Percentiles rank a stretch among this genome's conserved stretches.
Conservation (phyloP, 1,139 yeast genomes). For the Suhomyces choctaworum region DNA sequence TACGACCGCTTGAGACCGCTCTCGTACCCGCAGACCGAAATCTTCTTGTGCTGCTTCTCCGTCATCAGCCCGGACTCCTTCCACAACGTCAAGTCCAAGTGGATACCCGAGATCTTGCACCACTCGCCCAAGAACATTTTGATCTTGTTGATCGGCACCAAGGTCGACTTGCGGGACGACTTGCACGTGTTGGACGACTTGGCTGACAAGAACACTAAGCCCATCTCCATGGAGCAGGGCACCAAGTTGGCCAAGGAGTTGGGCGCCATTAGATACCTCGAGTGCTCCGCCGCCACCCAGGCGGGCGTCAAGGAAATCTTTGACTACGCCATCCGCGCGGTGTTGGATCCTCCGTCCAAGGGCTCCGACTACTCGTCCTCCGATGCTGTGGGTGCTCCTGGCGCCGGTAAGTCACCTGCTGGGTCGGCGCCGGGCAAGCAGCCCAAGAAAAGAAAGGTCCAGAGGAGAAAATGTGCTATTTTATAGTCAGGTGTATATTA, state of each 20-base stretch:
- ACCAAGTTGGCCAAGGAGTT: constrained; percentile 65
- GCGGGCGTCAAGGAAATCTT: constrained; percentile 81
- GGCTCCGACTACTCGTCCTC: constrained; percentile 5
- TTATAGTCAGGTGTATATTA: constrained; percentile 27
- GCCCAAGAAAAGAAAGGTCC: constrained; percentile 34
- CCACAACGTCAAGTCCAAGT: constrained; percentile 68
- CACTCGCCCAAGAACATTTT: constrained; percentile 79
- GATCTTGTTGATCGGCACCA: constrained; percentile 81
- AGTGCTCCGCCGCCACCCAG: constrained; percentile 94
- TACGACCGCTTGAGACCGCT: constrained; percentile 89
- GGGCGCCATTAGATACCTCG: constrained; percentile 74
- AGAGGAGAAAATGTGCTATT: constrained; percentile 31
- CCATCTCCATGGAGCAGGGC: constrained; percentile 66
- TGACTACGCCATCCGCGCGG: constrained; percentile 76
- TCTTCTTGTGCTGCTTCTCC: constrained; percentile 84
- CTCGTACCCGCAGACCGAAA: constrained; percentile 91
- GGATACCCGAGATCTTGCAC: constrained; percentile 89
- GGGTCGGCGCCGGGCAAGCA: constrained; percentile 6
- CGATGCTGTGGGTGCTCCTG: constrained; percentile 11
- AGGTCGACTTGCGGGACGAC: constrained; percentile 81
- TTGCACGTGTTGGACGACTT: constrained; percentile 73
- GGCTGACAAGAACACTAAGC: constrained; percentile 60
- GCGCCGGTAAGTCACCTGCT: constrained; percentile 5
- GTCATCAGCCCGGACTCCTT: constrained; percentile 81
- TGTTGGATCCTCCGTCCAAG: constrained; percentile 54